A percentile compares a stretch with the other conserved stretches of the same genome.
phyloP scores from a whole-genome alignment of 352 stramenopile species.

The Phytophthora fragariae region DNA sequence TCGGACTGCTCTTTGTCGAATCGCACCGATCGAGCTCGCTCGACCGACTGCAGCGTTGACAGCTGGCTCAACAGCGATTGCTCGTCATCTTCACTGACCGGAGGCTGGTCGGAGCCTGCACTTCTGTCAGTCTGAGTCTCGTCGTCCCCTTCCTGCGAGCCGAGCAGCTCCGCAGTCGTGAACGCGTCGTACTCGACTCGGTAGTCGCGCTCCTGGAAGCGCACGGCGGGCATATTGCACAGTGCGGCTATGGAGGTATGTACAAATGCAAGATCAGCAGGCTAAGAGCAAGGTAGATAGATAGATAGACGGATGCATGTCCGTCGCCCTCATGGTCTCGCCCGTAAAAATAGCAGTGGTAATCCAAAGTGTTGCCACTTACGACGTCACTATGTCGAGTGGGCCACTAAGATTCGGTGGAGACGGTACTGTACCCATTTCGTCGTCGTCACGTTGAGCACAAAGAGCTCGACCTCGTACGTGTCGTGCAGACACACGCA shows the following conservation, averaged over 20 bases:
- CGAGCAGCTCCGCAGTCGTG: slow-evolving; percentile 29
- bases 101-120: slow-evolving; percentile 5
- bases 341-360: slow-evolving; percentile 32
- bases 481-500: neutral
- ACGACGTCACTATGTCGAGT: neutral
- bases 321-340: slow-evolving; percentile 13
- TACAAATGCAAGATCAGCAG: neutral
- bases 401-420: slow-evolving; percentile 29
- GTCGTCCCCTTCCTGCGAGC: slow-evolving; percentile 20
- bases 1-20: slow-evolving; percentile 30
- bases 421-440: slow-evolving; percentile 9
- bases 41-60: slow-evolving; percentile 16
- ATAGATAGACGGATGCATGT: neutral
- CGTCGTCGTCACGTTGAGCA: neutral
- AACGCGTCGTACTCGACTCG: slow-evolving; percentile 25
- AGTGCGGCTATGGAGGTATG: neutral
- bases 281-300: neutral
- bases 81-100: slow-evolving; percentile 25
- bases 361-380: slow-evolving; percentile 29
- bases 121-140: slow-evolving; percentile 17
- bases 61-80: slow-evolving; percentile 24
- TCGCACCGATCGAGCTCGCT: slow-evolving; percentile 12
- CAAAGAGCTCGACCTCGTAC: neutral
- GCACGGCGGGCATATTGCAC: slow-evolving; percentile 14
- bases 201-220: slow-evolving; percentile 18